These are phyloP conservation scores for Truncatella angustata DNA, from an alignment of 2,329 filamentous ascomycete species.

Conservation along the genomic window DNA sequence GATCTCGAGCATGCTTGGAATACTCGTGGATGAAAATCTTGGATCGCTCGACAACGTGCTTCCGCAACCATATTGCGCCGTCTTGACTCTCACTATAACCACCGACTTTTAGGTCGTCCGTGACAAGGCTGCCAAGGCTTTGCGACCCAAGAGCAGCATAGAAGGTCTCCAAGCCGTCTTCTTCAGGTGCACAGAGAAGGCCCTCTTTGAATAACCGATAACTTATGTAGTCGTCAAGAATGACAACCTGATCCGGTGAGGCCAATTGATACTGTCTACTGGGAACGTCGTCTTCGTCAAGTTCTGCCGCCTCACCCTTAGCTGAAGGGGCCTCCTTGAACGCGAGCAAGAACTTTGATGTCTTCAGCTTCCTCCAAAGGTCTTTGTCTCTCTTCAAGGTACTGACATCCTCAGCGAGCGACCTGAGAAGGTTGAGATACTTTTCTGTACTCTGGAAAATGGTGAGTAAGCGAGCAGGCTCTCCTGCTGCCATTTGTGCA, in stretches of 20 bases:
- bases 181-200: constrained; percentile 83
- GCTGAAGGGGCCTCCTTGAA: constrained; percentile 67
- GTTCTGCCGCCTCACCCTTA: constrained; percentile 46
- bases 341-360: constrained; percentile 75
- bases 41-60: constrained; percentile 81
- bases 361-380: constrained; percentile 73
- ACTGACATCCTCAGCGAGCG: constrained; percentile 70
- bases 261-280: constrained; percentile 80
- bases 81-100: constrained; percentile 64
- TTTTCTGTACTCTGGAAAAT: constrained; percentile 80
- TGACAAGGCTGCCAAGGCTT: constrained; percentile 72
- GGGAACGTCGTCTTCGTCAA: constrained; percentile 61
- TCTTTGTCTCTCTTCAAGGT: constrained; percentile 75
- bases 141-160: constrained; percentile 79
- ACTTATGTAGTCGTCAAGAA: constrained; percentile 85
- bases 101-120: constrained; percentile 75
- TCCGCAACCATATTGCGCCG: constrained; percentile 67
- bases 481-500: constrained; percentile 76
- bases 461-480: constrained; percentile 78
- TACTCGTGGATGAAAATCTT: constrained; percentile 86
- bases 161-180: constrained; percentile 81
- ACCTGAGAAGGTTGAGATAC: constrained; percentile 80
- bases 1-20: constrained; percentile 66
- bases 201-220: constrained; percentile 85
- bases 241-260: constrained; percentile 67